Conservation (phyloP, 208 protist species). For the Angomonas ambiguus region DNA sequence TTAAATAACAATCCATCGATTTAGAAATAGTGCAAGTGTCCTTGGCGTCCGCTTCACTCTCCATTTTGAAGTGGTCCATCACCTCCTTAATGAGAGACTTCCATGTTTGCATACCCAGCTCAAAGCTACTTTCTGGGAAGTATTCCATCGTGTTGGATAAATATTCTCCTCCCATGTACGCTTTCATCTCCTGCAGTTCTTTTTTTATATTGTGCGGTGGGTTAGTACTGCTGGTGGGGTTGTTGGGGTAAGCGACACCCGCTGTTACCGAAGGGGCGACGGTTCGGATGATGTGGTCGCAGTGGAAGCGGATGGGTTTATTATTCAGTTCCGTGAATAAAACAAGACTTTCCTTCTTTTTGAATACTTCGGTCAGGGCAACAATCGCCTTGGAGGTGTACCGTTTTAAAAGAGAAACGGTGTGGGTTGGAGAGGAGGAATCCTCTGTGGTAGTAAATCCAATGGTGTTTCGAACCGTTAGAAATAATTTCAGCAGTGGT, state of each 20-base stretch:
- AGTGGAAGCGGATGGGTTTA: background rate
- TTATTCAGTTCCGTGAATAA: background rate
- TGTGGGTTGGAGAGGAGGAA: background rate
- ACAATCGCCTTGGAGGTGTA: background rate
- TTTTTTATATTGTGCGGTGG: background rate
- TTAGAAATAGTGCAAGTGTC: background rate
- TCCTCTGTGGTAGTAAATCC: background rate
- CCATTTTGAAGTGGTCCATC: background rate
- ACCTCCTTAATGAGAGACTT: background rate
- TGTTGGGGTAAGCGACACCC: background rate
- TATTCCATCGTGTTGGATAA: background rate
- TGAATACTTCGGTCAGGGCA: background rate
- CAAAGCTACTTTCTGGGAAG: background rate
- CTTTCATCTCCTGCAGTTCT: background rate
- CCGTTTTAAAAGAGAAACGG: background rate
- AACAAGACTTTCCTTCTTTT: constrained; percentile 1
- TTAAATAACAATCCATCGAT: background rate
- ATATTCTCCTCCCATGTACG: background rate
- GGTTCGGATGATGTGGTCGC: background rate
- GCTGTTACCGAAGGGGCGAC: background rate
- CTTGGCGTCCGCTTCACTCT: background rate
- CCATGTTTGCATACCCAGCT: background rate
- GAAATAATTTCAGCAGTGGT: background rate
- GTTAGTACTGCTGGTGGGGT: too few relatives aligned
- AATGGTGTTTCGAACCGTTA: background rate